Percentiles rank a stretch among this genome's conserved stretches.
These are phyloP conservation scores for Coprinopsis cinerea DNA, from an alignment of 768 basidiomycete genomes.

Conservation along the genomic window DNA sequence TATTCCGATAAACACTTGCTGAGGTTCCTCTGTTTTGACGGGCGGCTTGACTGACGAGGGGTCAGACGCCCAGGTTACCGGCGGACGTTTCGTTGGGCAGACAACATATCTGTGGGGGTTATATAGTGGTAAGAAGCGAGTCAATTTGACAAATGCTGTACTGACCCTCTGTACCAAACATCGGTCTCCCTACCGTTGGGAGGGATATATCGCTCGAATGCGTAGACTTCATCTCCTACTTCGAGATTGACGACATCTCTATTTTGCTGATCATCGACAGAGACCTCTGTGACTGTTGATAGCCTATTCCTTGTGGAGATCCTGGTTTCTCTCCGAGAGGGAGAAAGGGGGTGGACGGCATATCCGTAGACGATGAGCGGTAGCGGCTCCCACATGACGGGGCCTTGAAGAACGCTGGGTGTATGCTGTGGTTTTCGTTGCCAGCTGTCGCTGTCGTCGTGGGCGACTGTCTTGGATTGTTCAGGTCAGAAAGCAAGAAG, in stretches of 20 bases:
- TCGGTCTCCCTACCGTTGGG: slow-evolving; percentile 68
- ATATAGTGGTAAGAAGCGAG: slow-evolving; percentile 8
- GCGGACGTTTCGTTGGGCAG: slow-evolving; percentile 70
- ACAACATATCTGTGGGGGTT: slow-evolving; percentile 66
- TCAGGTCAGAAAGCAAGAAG: background rate
- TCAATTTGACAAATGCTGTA: slow-evolving; percentile 15
- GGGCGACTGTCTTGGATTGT: slow-evolving; percentile 8
- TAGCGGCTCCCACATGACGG: slow-evolving; percentile 44
- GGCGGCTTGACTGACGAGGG: slow-evolving; percentile 37
- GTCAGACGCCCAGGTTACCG: slow-evolving; percentile 58
- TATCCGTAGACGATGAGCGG: slow-evolving; percentile 85
- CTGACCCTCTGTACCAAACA: slow-evolving; percentile 95
- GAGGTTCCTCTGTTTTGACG: slow-evolving; percentile 64
- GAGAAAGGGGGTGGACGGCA: slow-evolving; percentile 78
- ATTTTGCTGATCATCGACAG: slow-evolving; percentile 53
- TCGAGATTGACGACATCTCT: slow-evolving; percentile 82
- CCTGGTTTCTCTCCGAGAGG: slow-evolving; percentile 68
- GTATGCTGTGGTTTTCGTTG: no score
- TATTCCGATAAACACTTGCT: slow-evolving; percentile 91
- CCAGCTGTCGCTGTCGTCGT: background rate
- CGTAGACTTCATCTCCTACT: slow-evolving; percentile 95
- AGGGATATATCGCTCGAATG: slow-evolving; percentile 89
- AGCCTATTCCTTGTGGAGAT: slow-evolving; percentile 49
- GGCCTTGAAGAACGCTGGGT: background rate
- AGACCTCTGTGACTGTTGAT: slow-evolving; percentile 59